Evolutionary conservation across 2,329 filamentous ascomycete species (phyloP).

Genomic region (Colletotrichum sp.): DNA sequence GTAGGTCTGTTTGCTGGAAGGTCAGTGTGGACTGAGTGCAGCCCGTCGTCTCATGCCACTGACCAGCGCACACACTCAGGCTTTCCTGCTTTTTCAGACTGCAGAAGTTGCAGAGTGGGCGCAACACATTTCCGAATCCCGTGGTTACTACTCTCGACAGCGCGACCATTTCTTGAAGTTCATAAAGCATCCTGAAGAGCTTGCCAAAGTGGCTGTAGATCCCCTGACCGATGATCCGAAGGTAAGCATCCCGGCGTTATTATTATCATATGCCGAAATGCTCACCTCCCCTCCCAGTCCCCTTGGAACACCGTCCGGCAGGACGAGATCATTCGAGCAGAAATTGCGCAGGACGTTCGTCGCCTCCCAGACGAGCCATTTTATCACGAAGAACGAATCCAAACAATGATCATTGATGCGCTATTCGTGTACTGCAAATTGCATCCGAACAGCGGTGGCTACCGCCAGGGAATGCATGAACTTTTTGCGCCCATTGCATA

Average conservation of each 20-base stretch:
- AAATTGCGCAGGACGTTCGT: slow-evolving; percentile 94
- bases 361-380: slow-evolving; percentile 90
- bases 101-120: slow-evolving; percentile 72
- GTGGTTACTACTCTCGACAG: slow-evolving; percentile 75
- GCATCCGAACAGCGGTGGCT: slow-evolving; percentile 83
- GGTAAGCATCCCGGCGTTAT: slow-evolving; percentile 37
- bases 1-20: slow-evolving; percentile 94
- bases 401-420: slow-evolving; percentile 83
- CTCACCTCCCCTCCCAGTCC: slow-evolving; percentile 66
- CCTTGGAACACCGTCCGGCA: slow-evolving; percentile 88
- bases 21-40: slow-evolving; percentile 42
- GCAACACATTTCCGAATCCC: slow-evolving; percentile 68
- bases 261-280: not conserved
- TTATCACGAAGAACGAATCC: slow-evolving; percentile 81
- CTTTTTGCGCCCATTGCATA: slow-evolving; percentile 88
- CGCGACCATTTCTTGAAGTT: slow-evolving; percentile 79
- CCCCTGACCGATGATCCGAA: slow-evolving; percentile 82
- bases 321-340: slow-evolving; percentile 82
- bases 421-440: slow-evolving; percentile 95
- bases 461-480: slow-evolving; percentile 99
- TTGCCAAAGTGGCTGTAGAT: slow-evolving; percentile 74
- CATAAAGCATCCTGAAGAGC: slow-evolving; percentile 82
- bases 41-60: not conserved
- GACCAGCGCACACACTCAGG: slow-evolving; percentile 48
- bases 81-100: slow-evolving; percentile 79